These are phyloP conservation scores for Scleromitrula shiraiana DNA, from an alignment of 2,329 filamentous ascomycete genomes.

Conservation along the genomic window DNA sequence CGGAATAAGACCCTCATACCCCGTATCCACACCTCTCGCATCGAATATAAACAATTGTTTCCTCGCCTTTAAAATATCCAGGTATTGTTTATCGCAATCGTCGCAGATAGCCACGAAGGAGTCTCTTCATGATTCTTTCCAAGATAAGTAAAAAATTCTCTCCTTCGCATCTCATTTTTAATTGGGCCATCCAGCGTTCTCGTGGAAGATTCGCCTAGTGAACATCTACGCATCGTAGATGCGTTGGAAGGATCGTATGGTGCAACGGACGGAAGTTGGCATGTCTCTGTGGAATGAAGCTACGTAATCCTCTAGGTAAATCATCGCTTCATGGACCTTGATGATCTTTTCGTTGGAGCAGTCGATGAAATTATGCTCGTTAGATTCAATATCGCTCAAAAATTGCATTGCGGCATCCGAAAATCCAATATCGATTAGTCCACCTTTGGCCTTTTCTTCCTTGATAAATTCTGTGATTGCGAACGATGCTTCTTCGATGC, in stretches of 20 bases:
- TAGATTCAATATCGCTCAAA: no score
- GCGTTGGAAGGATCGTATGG: background rate
- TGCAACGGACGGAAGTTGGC: background rate
- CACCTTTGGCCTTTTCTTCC: background rate
- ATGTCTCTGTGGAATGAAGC: background rate
- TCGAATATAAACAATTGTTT: background rate
- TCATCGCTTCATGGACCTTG: background rate
- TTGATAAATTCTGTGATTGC: background rate
- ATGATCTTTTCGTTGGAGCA: no score
- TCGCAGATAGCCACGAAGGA: background rate
- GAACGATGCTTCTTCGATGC: background rate
- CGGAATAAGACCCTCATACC: background rate
- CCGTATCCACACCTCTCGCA: background rate
- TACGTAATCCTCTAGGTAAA: background rate
- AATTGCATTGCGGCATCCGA: background rate
- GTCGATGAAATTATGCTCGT: no score
- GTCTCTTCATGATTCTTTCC: no score
- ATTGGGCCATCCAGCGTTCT: background rate
- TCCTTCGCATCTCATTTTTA: background rate
- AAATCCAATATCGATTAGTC: background rate
- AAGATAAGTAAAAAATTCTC: background rate
- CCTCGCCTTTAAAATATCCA: background rate
- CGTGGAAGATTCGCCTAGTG: background rate
- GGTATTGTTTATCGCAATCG: background rate
- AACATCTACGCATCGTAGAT: background rate